Conservation (phyloP, 331 rosid species). For the Cydonia oblonga region DNA sequence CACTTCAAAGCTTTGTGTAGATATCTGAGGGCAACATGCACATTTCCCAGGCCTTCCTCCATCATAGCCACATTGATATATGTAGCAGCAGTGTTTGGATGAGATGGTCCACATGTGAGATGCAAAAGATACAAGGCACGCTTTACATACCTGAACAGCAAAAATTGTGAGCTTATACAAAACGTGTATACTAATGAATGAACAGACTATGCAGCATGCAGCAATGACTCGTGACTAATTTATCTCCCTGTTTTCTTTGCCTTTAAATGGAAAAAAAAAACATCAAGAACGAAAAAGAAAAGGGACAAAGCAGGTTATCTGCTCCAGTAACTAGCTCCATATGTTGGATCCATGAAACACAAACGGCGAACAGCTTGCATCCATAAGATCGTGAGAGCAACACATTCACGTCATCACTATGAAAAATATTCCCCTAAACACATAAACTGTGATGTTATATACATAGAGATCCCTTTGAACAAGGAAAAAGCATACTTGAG, state of each 20-base stretch:
- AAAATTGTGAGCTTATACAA: conserved; percentile 12
- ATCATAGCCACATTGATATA: conserved; percentile 99
- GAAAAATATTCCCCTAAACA: neutral
- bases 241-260: neutral
- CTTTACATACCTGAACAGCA: conserved; percentile 71
- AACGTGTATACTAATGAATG: neutral
- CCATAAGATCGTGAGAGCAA: neutral
- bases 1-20: conserved; percentile 97
- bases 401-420: neutral
- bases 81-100: conserved; percentile 99
- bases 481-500: conserved; percentile 61
- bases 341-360: neutral
- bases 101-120: conserved; percentile 96
- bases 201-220: neutral
- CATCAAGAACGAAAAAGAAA: neutral
- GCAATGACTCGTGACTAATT: neutral
- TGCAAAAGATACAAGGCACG: conserved; percentile 96
- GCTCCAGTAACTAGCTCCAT: neutral
- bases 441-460: conserved; percentile 3
- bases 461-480: conserved; percentile 2
- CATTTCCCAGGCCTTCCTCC: conserved; percentile 99
- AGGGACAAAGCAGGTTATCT: neutral
- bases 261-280: neutral
- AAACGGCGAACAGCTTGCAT: neutral
- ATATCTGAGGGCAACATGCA: conserved; percentile 93